Evolutionary conservation across 371 early-diverging fungal genomes (phyloP), one percentile per base, ranked within the genome.

Genomic region (Paramicrosporidium saccamoebae): DNA sequence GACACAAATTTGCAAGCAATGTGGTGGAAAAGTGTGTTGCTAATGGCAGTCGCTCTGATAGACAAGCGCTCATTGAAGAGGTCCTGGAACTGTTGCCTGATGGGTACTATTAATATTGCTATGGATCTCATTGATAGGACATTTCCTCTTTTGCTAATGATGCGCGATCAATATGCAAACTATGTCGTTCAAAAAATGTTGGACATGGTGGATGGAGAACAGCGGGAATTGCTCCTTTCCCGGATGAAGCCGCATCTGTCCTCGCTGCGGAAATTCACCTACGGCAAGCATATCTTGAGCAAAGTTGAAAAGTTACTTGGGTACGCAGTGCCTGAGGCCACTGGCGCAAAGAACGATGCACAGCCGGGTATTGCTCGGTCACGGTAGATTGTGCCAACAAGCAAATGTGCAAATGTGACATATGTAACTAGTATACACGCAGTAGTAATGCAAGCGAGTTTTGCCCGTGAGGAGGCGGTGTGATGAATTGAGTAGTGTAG

Each of bases 171-270:
- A 52, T 96, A 77, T 44, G 98, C 94, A 25, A 97, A 97, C 46
- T 98, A 98, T 46, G 99, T 98, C 7, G 79, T 98, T 16, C 99
- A 98, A 41, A 86, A 92, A 40, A 81, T 95, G 75, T 50, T 92
- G 26, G 97, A 98, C 39, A 77, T 84, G 20, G 77, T 74, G 3
- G 71, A 71, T 30, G 74, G 63, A 12, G 59, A 62, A 14, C 78
- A 84, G 45, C 55, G 69, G 12, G 72, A 72, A 20, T 28, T 67
- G 10, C 50, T 90, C 8, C 50, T 90, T n/a, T 42, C 48, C 30
- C 66, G 64, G 47, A 74, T 88, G 44, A 66, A 64, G 34, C 82
- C 82, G 10, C 81, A 86, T 28, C 37, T 86, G 26, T 59, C 60
- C 22, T 63, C 71, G 2, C 50, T 92, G 29, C 73, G 69, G 31